Evolutionary conservation across 257 asterid genomes (phyloP).

Genomic region (Scutellaria minor): DNA sequence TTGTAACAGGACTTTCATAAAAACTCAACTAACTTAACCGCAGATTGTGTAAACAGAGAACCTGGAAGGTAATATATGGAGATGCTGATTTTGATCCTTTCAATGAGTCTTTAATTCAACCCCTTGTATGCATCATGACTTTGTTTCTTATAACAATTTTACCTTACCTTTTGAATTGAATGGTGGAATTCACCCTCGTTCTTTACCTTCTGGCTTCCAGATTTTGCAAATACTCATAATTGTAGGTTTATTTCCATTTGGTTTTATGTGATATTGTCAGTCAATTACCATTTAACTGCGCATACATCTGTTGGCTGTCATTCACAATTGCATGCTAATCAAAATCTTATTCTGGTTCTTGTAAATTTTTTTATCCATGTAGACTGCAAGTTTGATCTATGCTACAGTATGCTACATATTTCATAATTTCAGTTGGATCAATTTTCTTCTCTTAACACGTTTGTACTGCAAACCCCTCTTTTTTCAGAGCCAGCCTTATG

Average conservation of each 20-base stretch:
- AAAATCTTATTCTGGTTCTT: background rate
- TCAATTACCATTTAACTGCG: background rate
- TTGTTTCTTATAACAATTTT: background rate
- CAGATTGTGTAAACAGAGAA: constrained; percentile 58
- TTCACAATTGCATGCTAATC: constrained; percentile 8
- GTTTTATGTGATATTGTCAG: background rate
- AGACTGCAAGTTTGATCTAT: background rate
- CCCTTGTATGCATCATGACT: background rate
- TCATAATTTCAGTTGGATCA: constrained; percentile 2
- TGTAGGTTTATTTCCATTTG: constrained; percentile 22
- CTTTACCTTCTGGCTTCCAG: background rate
- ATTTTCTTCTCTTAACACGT: background rate
- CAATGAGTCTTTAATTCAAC: background rate
- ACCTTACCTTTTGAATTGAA: background rate
- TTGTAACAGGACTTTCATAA: constrained; percentile 57
- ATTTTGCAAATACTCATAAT: background rate
- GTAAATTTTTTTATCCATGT: background rate
- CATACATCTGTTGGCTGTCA: background rate
- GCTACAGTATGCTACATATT: constrained; percentile 3
- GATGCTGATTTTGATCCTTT: constrained; percentile 28
- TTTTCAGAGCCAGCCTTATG: constrained; percentile 47
- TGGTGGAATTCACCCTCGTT: background rate
- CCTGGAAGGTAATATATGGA: constrained; percentile 58
- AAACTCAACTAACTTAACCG: constrained; percentile 34
- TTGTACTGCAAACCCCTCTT: constrained; percentile 27